Percentiles rank a stretch among this genome's conserved stretches.
Evolutionary conservation across 2,329 filamentous ascomycete species (phyloP).

Genomic region (Ceratocystis eucalypticola): DNA sequence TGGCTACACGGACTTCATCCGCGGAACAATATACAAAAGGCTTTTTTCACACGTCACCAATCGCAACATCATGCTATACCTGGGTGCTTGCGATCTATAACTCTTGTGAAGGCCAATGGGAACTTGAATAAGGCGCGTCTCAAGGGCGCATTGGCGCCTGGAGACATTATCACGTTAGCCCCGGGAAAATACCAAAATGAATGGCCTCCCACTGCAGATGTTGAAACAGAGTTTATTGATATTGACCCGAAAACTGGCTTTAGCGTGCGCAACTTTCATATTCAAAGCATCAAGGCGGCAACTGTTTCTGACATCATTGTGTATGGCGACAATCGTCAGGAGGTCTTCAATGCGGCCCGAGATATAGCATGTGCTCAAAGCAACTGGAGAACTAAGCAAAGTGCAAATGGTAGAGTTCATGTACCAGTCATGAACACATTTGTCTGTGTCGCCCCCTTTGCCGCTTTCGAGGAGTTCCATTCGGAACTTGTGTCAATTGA

Average conservation of each 20-base stretch:
- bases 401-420: conserved; percentile 34
- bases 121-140: conserved; percentile 60
- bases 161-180: conserved; percentile 26
- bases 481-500: conserved; percentile 63
- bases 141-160: conserved; percentile 66
- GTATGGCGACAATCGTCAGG: conserved; percentile 60
- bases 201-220: neutral
- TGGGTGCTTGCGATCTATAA: conserved; percentile 64
- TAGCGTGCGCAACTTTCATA: conserved; percentile 93
- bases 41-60: conserved; percentile 74
- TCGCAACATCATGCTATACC: conserved; percentile 54
- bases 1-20: conserved; percentile 92
- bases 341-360: conserved; percentile 50
- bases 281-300: conserved; percentile 79
- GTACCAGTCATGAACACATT: conserved; percentile 74
- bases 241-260: conserved; percentile 82
- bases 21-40: conserved; percentile 73
- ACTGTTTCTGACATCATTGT: conserved; percentile 83
- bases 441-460: conserved; percentile 50
- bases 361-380: conserved; percentile 64
- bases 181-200: conserved; percentile 56
- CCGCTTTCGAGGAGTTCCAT: conserved; percentile 56
- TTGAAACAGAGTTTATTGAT: conserved; percentile 55
- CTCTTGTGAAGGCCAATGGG: conserved; percentile 78
- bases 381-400: conserved; percentile 55